Base-by-base conservation (phyloP, 2,329 filamentous ascomycete genomes). In the Cucurbitaria berberidis region DNA sequence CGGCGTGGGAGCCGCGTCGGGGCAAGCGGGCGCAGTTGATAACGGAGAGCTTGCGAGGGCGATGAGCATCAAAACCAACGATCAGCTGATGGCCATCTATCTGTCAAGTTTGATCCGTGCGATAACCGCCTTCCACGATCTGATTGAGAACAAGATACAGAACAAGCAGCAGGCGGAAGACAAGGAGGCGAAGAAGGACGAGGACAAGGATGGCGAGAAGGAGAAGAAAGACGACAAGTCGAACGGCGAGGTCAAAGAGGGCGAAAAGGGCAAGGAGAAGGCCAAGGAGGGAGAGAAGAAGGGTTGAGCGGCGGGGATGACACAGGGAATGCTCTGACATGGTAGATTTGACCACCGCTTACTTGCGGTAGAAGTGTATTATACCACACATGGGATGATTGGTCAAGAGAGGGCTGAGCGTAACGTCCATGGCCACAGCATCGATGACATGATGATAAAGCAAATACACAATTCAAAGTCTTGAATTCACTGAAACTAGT, bases 131-230 rank as follows among this genome's bases (percentile, higher is more conserved):
- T 99, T 98, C 88, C 95, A 99, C 76, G 95, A 99, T 74, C 80
- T 99, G 64, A 99, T 99, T 64, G 95, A 99, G 82, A 99, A 99
- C 82, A 99, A 99, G 85, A 97, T 98, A 65, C 93, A 98, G 81
- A 99, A 99, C 80, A 86, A 93, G 75, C 93, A 98, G 78, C 91
- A 96, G 76, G 90, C 96, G 71, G 95, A 98, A 73, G 95, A 99
- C 72, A 93, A 93, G 79, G 93, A 98, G 67, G 84, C 82, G 40
- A 86, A 89, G 59, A 82, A 82, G 62, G 81, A 83, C 30, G 82
- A 82, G 60, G 77, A 78, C 51, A 77, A 80, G 67, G 86, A 92
- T 72, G 87, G 88, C 39, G 82, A 82, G 43, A 89, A 89, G 70
- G 87, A 87, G 63, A 76, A 80, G 65, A 84, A 84, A 55, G 62